These are phyloP conservation scores for Paecilomyces dactylethromorphus DNA, from an alignment of 2,329 filamentous ascomycete genomes.

Conservation along the genomic window DNA sequence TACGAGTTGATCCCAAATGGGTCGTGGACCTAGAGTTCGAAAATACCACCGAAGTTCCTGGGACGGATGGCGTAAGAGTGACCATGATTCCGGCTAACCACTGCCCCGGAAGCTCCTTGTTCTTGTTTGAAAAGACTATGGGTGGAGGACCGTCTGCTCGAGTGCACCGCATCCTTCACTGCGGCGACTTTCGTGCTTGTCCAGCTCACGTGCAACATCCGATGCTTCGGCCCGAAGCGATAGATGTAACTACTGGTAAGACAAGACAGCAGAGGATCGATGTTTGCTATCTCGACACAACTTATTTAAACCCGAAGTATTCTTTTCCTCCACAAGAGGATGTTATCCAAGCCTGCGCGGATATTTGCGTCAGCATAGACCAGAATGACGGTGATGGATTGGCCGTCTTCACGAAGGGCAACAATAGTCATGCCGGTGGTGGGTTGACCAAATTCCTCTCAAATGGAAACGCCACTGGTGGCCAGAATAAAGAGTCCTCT, in stretches of 20 bases:
- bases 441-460: constrained; percentile 60
- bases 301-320: constrained; percentile 92
- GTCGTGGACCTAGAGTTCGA: constrained; percentile 84
- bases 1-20: constrained; percentile 79
- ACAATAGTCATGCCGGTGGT: constrained; percentile 47
- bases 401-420: constrained; percentile 51
- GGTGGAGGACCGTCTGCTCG: constrained; percentile 55
- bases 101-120: constrained; percentile 89
- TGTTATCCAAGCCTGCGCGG: constrained; percentile 80
- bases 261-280: constrained; percentile 79
- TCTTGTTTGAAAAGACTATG: constrained; percentile 77
- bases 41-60: constrained; percentile 67
- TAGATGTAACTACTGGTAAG: constrained; percentile 66
- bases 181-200: constrained; percentile 91
- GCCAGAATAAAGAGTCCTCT: constrained; percentile 19
- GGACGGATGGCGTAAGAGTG: constrained; percentile 73
- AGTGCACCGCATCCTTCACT: constrained; percentile 79
- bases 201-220: constrained; percentile 77
- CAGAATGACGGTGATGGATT: constrained; percentile 54
- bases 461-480: constrained; percentile 32
- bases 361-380: constrained; percentile 74
- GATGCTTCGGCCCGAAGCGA: constrained; percentile 66
- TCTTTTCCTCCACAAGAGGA: constrained; percentile 84
- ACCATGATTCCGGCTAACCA: constrained; percentile 97
- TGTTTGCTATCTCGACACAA: constrained; percentile 94